Evolutionary conservation across 306 rosid genomes (phyloP), one percentile per base, ranked within the genome.

Genomic region (Vigna hirtella): DNA sequence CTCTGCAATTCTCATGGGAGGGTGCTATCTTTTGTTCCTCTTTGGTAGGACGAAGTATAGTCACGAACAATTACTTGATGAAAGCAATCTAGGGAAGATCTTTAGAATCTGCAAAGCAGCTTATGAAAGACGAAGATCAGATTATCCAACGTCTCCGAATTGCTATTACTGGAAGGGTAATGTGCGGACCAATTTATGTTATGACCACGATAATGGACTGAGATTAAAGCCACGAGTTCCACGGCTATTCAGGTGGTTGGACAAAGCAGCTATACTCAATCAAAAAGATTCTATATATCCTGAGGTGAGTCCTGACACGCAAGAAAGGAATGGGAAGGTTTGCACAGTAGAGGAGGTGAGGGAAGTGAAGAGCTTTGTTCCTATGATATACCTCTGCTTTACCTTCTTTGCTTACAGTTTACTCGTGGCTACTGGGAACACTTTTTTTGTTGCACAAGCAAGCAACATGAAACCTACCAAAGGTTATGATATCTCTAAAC

Each of bases 401-500:
- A 0, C 70, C 9, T 4, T 17, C 30, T 9, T 65, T 11, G 70
- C n/a, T 65, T 65, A 9, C 11, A n/a, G 34, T 66, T 12, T 66
- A 42, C 34, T 66, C 8, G 0, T 43, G 53, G 72, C 53, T 3
- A 8, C 76, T 2, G 76, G 36, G 38, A 34, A 7, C 32, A 66
- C 84, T 34, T 74, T 28, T 51, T 80, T 73, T 45, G 32, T 73
- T 1, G 20, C 34, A 7, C 83, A 80, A 43, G 7, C 2, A 1
- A 34, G 3, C 6, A 18, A 6, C 24, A 24, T 80, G 79, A 5
- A 3, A 32, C 0, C 22, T 17, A 17, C 16, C 0, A 20, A 49
- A 22, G 56, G 66, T 3, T 9, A 11, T n/a, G 73, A 40, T 7
- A 43, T 79, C 49, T 0, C 11, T 7, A 22, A 13, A 52, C 42